Evolutionary conservation across 2,329 filamentous ascomycete species (phyloP), one percentile per base, ranked within the genome.

Genomic region (Chaetomium olivaceum): DNA sequence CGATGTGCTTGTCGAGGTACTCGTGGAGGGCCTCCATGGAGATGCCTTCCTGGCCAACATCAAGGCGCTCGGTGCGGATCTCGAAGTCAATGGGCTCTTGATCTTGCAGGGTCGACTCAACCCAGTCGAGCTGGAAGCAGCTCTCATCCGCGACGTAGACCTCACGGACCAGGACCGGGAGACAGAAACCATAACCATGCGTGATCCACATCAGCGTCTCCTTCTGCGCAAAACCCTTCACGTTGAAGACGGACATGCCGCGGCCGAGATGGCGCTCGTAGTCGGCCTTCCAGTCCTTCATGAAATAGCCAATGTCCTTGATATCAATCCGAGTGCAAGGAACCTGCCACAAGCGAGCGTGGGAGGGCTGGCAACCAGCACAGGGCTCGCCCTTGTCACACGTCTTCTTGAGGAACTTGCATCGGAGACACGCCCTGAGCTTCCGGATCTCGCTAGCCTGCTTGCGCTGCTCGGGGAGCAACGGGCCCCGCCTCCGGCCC

Each of bases 371-470:
- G 82, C 94, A 98, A 57, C 94, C 94, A 73, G 90, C 91, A 79
- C 94, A 98, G 65, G 94, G 94, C 81, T 97, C 93, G 69, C 94
- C 94, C 82, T 96, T 97, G 79, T 98, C 94, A 76, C 94, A 98
- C 58, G 94, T 97, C 86, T 98, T 98, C 86, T 98, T 98, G 77
- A 98, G 84, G 83, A 97, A 98, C 81, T 97, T 97, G 87, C 94
- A 98, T 71, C 94, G 89, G 73, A 98, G 83, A 78, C 94, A 98
- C 57, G 94, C 94, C 75, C 94, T 87, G 73, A 97, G 83, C 80
- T 98, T 98, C 77, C 94, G 89, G 76, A 98, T 98, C 80, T 98
- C 94, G 74, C 93, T 95, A 29, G 94, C 94, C 79, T 97, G 94
- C 80, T 97, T 96, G 72, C 94, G 87, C 82, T 97, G 94, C 78